These are phyloP conservation scores for Phyllosticta citribraziliensis DNA, from an alignment of 2,329 filamentous ascomycete species.

Conservation along the genomic window DNA sequence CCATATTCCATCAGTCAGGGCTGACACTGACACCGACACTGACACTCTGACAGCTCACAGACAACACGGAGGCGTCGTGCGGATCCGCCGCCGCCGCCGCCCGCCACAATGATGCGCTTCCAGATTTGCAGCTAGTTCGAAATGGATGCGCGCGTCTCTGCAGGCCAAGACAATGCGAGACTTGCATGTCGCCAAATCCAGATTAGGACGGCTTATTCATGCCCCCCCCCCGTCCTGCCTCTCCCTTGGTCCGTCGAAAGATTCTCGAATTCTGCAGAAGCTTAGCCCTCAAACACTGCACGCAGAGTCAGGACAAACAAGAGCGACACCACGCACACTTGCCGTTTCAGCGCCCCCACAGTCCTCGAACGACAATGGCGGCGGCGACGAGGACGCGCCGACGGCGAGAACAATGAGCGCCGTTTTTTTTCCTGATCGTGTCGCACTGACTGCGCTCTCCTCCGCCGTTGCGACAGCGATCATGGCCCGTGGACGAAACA, in stretches of 20 bases:
- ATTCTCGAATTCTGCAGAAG: not conserved
- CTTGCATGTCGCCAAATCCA: not conserved
- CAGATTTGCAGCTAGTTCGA: too few relatives aligned
- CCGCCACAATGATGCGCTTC: too few relatives aligned
- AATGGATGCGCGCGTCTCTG: too few relatives aligned
- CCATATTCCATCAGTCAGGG: too few relatives aligned
- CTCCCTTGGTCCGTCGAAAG: not conserved
- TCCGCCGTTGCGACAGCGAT: not conserved
- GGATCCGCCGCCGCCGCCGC: not conserved
- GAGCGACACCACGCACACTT: not conserved
- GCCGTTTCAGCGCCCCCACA: not conserved
- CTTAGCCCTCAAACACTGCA: not conserved
- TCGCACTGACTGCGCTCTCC: not conserved
- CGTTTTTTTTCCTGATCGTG: too few relatives aligned
- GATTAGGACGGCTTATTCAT: not conserved
- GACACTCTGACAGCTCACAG: not conserved
- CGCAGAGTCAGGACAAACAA: not conserved
- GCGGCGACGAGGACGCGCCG: too few relatives aligned
- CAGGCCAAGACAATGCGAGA: not conserved
- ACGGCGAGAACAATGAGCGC: too few relatives aligned
- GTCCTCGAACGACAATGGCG: too few relatives aligned
- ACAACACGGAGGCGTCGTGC: not conserved
- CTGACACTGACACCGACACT: not conserved
- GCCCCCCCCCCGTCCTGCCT: not conserved
- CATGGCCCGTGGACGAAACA: not conserved